Evolutionary conservation across 1,284 basidiomycete genomes (phyloP).

Genomic region (Rugosomyces carneus): DNA sequence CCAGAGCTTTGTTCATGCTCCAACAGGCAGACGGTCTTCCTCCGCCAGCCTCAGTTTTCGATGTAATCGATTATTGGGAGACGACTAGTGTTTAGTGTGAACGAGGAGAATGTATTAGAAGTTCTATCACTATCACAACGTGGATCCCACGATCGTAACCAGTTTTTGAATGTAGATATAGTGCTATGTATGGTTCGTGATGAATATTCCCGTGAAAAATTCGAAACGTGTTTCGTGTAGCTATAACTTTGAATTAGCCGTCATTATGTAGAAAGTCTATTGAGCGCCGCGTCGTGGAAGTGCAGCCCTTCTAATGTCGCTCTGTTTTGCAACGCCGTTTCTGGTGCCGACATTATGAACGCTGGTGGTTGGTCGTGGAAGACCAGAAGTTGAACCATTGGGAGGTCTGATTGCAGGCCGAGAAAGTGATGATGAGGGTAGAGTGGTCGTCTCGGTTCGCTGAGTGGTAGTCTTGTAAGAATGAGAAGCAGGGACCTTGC

Average conservation of each 20-base stretch:
- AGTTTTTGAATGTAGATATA: not conserved
- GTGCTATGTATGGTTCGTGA: not conserved
- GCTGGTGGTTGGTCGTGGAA: conserved; percentile 8
- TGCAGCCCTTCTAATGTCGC: conserved; percentile 2
- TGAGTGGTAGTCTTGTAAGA: conserved; percentile 21
- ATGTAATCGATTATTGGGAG: not conserved
- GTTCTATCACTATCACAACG: not conserved
- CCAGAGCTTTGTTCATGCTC: conserved; percentile 1
- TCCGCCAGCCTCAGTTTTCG: not conserved
- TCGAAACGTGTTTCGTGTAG: too few relatives aligned
- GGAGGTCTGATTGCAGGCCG: conserved; percentile 15
- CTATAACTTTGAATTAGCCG: too few relatives aligned
- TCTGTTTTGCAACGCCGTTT: not conserved
- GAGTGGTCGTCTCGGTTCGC: conserved; percentile 7
- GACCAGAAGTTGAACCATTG: conserved; percentile 7
- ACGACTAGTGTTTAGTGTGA: not conserved
- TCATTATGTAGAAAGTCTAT: not conserved
- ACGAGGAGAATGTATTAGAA: not conserved
- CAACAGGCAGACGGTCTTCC: not conserved
- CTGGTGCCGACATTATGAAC: not conserved
- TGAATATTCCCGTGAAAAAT: too few relatives aligned
- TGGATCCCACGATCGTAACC: too few relatives aligned
- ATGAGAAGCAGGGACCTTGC: conserved; percentile 11
- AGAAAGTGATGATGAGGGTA: conserved; percentile 11
- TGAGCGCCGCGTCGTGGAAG: conserved; percentile 9